Base-by-base conservation (phyloP, 2,329 filamentous ascomycete species). In the Atkinsonella hypoxylon region DNA sequence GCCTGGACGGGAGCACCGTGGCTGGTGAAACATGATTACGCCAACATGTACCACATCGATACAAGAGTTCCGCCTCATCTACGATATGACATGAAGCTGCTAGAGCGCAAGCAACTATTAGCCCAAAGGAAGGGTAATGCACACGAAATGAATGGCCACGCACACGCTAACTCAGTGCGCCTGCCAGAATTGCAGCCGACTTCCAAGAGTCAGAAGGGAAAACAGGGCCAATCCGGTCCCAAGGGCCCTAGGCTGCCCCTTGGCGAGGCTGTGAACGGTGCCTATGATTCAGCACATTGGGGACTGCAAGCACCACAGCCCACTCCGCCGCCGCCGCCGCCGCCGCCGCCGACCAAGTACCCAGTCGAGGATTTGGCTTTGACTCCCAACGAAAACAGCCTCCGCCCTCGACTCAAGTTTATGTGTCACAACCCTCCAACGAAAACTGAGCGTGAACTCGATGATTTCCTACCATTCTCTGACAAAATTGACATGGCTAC, bases 1-100 rank as follows among this genome's bases (percentile, higher is more conserved):
- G 81, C 89, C 4, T 97, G 90, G 89, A 91, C 83, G 54, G 91
- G 91, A n/a, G 93, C 93, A 0, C 91, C 93, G 0, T 98, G 93
- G 93, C 72, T 95, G 50, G 91, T 97, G 17, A 96, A 94, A 69
- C 78, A 85, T 36, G 83, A 89, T 49, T 82, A 95, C 53, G 93
- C 93, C 1, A 80, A 81, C 44, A 78, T 83, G 55, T 95, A 93
- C 66, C 83, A 88, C 55, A 93, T 98, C 55, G 84, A 89, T 54
- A 89, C 82, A n/a, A 82, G 88, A 49, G 81, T 97, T 12, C 93
- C 93, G 7, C 78, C 82, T 48, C 85, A 94, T 61, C 74, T 95
- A 15, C 83, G 84, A 49, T 84, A 94, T 63, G 89, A 91, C 56
- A 87, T 79, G 56, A 90, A 88, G 65, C 72, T 86, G 12, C 78